A percentile compares a stretch with the other conserved stretches of the same genome.
Evolutionary conservation across 768 basidiomycete genomes (phyloP).

Genomic region (Paxillus rubicundulus): DNA sequence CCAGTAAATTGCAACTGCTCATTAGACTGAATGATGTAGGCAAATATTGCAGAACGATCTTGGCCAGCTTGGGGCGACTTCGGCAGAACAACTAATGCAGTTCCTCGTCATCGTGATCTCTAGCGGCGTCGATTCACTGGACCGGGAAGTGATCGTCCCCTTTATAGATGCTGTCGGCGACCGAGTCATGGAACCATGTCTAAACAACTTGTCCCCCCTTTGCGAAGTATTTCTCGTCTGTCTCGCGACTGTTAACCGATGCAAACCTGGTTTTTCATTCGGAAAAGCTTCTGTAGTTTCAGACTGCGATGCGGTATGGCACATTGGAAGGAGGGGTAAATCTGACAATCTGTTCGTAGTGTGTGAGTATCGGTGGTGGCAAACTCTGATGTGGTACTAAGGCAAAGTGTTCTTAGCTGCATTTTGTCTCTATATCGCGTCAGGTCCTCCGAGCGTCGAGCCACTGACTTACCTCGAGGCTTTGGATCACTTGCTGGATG

Average conservation of each 20-base stretch:
- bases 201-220: slow-evolving; percentile 18
- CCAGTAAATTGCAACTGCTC: neutral
- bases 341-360: slow-evolving; percentile 37
- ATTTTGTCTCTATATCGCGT: slow-evolving; percentile 44
- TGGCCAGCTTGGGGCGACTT: slow-evolving; percentile 2
- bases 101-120: slow-evolving; percentile 22
- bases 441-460: slow-evolving; percentile 26
- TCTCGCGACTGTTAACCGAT: slow-evolving; percentile 27
- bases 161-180: slow-evolving; percentile 16
- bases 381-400: slow-evolving; percentile 1
- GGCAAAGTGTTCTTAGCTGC: slow-evolving; percentile 35
- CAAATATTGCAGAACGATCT: slow-evolving; percentile 7
- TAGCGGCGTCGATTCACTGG: slow-evolving; percentile 12
- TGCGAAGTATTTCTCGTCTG: slow-evolving; percentile 37
- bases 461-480: slow-evolving; percentile 44
- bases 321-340: slow-evolving; percentile 27
- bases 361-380: slow-evolving; percentile 34
- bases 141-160: slow-evolving; percentile 2
- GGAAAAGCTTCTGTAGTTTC: slow-evolving; percentile 5
- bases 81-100: slow-evolving; percentile 22
- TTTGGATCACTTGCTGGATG: slow-evolving; percentile 46
- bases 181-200: slow-evolving; percentile 11
- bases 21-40: slow-evolving; percentile 9
- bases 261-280: slow-evolving; percentile 8
- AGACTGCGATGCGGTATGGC: slow-evolving; percentile 39